These are phyloP conservation scores for Protea cynaroides DNA, from an alignment of 164 flowering plant species.

Conservation along the genomic window DNA sequence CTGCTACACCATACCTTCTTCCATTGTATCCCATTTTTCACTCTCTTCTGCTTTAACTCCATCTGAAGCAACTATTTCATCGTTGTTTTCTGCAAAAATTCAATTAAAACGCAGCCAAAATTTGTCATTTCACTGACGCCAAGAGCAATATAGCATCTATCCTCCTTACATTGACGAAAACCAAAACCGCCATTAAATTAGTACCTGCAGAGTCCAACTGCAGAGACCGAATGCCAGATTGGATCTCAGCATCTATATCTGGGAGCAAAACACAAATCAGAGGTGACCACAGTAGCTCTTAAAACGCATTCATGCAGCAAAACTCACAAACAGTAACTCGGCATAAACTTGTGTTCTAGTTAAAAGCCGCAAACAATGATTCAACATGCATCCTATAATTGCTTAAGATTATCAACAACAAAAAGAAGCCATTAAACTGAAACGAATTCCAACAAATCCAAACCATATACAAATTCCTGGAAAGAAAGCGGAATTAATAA, in stretches of 20 bases:
- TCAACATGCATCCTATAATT: no score
- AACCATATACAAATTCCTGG: no score
- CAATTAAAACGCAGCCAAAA: background rate
- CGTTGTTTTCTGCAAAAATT: constrained; percentile 1
- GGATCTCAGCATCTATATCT: constrained; percentile 8
- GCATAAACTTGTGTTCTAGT: no score
- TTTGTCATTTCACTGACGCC: background rate
- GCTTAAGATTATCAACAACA: no score
- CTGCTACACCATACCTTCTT: constrained; percentile 1
- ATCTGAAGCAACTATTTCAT: background rate
- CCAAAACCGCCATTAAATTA: background rate
- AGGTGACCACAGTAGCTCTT: no score
- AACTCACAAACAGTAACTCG: no score
- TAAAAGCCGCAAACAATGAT: no score
- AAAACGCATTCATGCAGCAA: no score
- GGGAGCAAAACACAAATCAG: background rate
- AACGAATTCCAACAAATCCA: no score
- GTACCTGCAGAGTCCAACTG: constrained; percentile 4
- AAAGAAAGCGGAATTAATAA: no score
- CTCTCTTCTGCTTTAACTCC: background rate
- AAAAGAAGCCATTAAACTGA: no score
- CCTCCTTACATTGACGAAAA: background rate
- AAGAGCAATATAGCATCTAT: background rate
- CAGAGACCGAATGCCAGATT: background rate
- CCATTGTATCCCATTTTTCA: background rate